phyloP scores from a whole-genome alignment of 176 grass and related monocot genomes.

The Dactylis glomerata region DNA sequence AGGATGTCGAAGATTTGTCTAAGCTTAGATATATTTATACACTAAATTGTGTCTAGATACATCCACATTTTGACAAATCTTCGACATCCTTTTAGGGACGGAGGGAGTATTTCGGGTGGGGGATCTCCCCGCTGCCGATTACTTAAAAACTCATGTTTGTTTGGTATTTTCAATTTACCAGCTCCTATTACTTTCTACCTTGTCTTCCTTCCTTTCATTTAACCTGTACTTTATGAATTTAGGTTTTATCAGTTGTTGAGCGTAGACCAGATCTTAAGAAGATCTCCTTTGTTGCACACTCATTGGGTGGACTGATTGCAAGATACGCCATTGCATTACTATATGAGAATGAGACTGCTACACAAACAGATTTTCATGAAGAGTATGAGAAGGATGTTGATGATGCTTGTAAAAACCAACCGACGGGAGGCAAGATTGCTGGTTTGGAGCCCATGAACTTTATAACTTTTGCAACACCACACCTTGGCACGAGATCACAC shows the following conservation, averaged over 20 bases:
- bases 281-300: slow-evolving; percentile 93
- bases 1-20: too few species aligned
- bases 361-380: slow-evolving; percentile 22
- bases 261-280: slow-evolving; percentile 63
- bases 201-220: background rate
- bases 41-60: too few species aligned
- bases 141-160: background rate
- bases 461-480: slow-evolving; percentile 91
- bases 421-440: slow-evolving; percentile 58
- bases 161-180: background rate
- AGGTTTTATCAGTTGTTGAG: slow-evolving; percentile 60
- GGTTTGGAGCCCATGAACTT: slow-evolving; percentile 94
- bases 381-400: slow-evolving; percentile 26
- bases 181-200: background rate
- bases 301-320: slow-evolving; percentile 89
- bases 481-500: slow-evolving; percentile 84
- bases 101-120: background rate
- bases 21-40: too few species aligned
- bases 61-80: too few species aligned
- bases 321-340: slow-evolving; percentile 89
- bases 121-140: background rate
- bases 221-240: slow-evolving; percentile 28
- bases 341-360: slow-evolving; percentile 36
- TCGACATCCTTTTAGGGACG: too few species aligned
- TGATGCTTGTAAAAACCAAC: slow-evolving; percentile 14